These are phyloP conservation scores for Bombardia bombarda DNA, from an alignment of 495 filamentous ascomycete genomes.

Conservation along the genomic window DNA sequence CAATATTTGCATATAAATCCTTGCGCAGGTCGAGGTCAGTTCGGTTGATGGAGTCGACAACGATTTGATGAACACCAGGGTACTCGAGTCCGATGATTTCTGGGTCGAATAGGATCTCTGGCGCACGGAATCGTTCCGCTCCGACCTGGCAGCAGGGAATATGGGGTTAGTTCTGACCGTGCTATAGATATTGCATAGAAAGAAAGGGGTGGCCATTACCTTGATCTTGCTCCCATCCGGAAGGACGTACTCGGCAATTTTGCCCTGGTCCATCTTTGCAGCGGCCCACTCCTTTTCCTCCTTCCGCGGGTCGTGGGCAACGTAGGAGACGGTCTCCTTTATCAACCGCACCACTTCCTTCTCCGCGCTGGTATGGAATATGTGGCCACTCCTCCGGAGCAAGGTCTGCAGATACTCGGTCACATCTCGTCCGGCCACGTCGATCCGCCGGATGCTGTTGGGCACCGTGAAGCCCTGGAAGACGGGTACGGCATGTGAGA, in stretches of 20 bases:
- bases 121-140: slow-evolving; percentile 86
- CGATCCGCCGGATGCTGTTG: slow-evolving; percentile 86
- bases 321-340: slow-evolving; percentile 90
- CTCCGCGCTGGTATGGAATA: slow-evolving; percentile 96
- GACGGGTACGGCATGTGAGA: slow-evolving; percentile 94
- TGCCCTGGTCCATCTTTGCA: slow-evolving; percentile 52
- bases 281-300: slow-evolving; percentile 94
- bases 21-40: slow-evolving; percentile 98
- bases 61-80: slow-evolving; percentile 93
- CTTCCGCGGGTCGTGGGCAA: slow-evolving; percentile 81
- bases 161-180: too few species aligned
- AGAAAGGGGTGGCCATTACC: too few species aligned
- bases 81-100: slow-evolving; percentile 97
- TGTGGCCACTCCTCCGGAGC: slow-evolving; percentile 83
- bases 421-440: slow-evolving; percentile 96
- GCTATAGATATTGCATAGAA: too few species aligned
- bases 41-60: slow-evolving; percentile 90
- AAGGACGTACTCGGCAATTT: slow-evolving; percentile 75
- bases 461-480: slow-evolving; percentile 98
- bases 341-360: slow-evolving; percentile 96
- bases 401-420: slow-evolving; percentile 92
- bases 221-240: slow-evolving; percentile 91
- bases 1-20: slow-evolving; percentile 89
- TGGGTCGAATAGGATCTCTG: slow-evolving; percentile 96
- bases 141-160: slow-evolving; percentile 52